These are phyloP conservation scores for Glycine soja DNA, from an alignment of 306 rosid genomes.

Conservation along the genomic window DNA sequence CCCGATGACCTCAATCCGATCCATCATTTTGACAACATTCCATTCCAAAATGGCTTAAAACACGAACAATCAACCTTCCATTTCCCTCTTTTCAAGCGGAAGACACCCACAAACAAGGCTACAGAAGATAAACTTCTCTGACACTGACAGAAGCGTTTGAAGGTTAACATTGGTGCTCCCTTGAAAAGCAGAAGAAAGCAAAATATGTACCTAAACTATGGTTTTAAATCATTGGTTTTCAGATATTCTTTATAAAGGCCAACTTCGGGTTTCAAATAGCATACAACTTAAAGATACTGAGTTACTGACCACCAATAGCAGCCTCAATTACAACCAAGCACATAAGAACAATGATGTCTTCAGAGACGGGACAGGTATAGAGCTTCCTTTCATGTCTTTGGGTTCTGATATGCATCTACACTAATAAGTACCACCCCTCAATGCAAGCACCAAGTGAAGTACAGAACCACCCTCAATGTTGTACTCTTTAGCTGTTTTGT, in stretches of 20 bases:
- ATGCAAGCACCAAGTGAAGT: constrained; percentile 93
- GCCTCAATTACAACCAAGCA: constrained; percentile 24
- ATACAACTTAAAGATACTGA: constrained; percentile 26
- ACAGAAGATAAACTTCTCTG: too few species aligned
- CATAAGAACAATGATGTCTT: constrained; percentile 36
- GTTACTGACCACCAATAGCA: constrained; percentile 31
- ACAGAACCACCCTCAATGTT: constrained; percentile 98
- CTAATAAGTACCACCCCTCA: constrained; percentile 76
- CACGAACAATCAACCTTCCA: too few species aligned
- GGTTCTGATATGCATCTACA: constrained; percentile 46
- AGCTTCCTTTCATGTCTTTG: constrained; percentile 43
- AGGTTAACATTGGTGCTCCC: neutral
- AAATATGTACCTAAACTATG: constrained; percentile 18
- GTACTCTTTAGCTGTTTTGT: constrained; percentile 98
- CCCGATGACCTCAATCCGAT: too few species aligned
- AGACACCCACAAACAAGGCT: too few species aligned
- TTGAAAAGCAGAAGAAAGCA: neutral
- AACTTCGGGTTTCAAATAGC: constrained; percentile 39
- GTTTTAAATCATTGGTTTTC: constrained; percentile 9
- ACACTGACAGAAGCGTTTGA: too few species aligned
- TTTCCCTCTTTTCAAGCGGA: too few species aligned
- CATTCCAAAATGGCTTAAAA: too few species aligned
- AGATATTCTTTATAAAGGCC: constrained; percentile 27
- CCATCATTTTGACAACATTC: too few species aligned
- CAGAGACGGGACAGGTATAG: constrained; percentile 36